phyloP scores from a whole-genome alignment of 331 rosid genomes.

The Rhamnella rubrinervis region DNA sequence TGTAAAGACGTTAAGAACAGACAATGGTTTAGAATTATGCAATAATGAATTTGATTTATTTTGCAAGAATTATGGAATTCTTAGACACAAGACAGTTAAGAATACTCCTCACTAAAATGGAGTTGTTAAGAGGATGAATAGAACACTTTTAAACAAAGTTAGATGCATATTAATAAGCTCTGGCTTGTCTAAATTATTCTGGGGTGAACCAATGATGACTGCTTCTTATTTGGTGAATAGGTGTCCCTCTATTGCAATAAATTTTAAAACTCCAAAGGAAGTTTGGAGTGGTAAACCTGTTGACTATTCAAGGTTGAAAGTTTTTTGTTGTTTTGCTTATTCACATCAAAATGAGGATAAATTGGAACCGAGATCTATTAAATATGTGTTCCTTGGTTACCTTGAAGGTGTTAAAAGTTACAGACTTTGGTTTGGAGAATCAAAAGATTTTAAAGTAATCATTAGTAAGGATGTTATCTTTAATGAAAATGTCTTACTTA shows the following conservation, averaged over 20 bases:
- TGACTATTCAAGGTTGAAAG: too few species aligned
- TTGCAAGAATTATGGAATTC: not conserved
- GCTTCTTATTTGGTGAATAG: too few species aligned
- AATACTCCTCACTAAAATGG: not conserved
- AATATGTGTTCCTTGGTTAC: not conserved
- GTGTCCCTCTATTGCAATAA: too few species aligned
- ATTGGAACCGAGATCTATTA: too few species aligned
- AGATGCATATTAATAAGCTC: not conserved
- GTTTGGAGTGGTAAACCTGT: too few species aligned
- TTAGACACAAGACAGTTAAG: not conserved
- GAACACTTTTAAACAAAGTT: too few species aligned
- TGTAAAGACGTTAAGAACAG: too few species aligned
- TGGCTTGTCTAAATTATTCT: not conserved
- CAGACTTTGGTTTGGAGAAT: not conserved
- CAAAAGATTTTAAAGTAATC: not conserved
- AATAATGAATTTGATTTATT: too few species aligned
- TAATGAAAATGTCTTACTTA: too few species aligned
- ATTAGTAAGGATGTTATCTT: not conserved
- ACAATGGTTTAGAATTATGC: not conserved
- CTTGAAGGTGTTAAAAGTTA: not conserved
- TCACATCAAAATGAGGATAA: too few species aligned
- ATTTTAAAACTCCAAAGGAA: too few species aligned
- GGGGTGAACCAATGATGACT: not conserved
- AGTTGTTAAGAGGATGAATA: not conserved
- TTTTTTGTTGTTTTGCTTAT: too few species aligned